Base-by-base conservation (phyloP, 148 eudicot species). In the Amaranthus palmeri region DNA sequence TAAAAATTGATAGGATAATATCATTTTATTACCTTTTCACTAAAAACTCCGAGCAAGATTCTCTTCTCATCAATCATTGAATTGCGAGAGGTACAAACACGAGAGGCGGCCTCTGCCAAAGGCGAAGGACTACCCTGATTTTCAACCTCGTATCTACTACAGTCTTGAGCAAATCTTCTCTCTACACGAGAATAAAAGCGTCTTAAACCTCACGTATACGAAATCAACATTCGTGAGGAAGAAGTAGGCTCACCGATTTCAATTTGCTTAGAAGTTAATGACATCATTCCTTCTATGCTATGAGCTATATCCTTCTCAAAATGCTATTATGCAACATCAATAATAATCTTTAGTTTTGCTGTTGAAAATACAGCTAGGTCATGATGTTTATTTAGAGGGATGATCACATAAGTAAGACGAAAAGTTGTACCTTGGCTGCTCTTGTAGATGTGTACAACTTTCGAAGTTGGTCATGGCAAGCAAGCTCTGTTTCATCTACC, bases 301-400 rank as follows among this genome's bases (percentile, higher is more conserved):
- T 85, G 93, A 54, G 86, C 84, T 59, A 90, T 79, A 65, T 90
- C 91, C 77, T 82, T 88, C 81, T 88, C 93, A 62, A 86, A 88
- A 86, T 92, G 96, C 93, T 92, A 87, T 49, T 58, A 69, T 48
- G 75, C 72, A 71, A 54, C 64, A 41, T 12, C 43, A 9, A 10
- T 63, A 74, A 54, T 6, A 43, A 68, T 54, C 10, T 52, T 2
- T 5, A 48, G 17, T 43, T 55, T 75, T 25, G 48, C 8, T 13
- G 67, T 45, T 48, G 11, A 6, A 5, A 43, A 44, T 48, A 8
- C 55, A 68, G 4, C n/a, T 4, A 62, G 46, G 52, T 11, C 6
- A 65, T 4, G 4, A 46, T 10, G n/a, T 40, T 59, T 3, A 7
- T 36, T 43, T 52, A 18, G 69, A 78, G 18, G 76, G 62, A 7